These are phyloP conservation scores for Mortierella sp. DNA, from an alignment of 371 early-diverging fungal genomes.

Conservation along the genomic window DNA sequence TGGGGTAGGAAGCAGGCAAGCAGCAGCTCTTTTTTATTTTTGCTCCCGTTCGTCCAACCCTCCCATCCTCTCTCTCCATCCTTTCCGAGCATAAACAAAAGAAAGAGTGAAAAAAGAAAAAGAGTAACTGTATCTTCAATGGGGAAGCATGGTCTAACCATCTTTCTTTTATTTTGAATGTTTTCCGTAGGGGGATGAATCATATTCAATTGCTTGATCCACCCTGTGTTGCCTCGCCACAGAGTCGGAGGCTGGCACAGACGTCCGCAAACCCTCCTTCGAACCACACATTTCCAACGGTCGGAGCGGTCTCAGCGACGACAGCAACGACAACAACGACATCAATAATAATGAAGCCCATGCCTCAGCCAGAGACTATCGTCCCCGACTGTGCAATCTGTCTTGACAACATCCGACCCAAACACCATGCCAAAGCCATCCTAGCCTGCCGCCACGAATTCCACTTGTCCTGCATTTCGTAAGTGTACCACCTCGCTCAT, in stretches of 20 bases:
- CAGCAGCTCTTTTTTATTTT: not conserved
- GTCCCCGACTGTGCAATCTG: constrained; percentile 25
- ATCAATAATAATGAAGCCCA: constrained; percentile 11
- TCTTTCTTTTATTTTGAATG: not conserved
- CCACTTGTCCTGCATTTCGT: constrained; percentile 23
- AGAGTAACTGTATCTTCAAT: not conserved
- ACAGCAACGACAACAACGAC: constrained; percentile 11
- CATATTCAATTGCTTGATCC: constrained; percentile 11
- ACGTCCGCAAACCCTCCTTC: not conserved
- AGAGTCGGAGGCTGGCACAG: constrained; percentile 7
- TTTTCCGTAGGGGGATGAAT: not conserved
- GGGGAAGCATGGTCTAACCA: constrained; percentile 5
- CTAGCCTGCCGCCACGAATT: constrained; percentile 21
- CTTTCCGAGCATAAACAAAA: not conserved
- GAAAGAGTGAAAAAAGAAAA: not conserved
- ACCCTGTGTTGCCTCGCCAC: constrained; percentile 7
- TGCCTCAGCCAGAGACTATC: not conserved
- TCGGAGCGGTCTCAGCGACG: constrained; percentile 20
- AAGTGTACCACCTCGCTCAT: constrained; percentile 11
- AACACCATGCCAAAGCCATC: constrained; percentile 20
- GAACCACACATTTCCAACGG: constrained; percentile 12
- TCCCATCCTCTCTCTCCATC: constrained; percentile 1
- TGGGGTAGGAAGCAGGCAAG: not conserved
- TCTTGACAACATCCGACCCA: constrained; percentile 13
- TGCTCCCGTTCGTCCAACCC: not conserved